Base-by-base conservation (phyloP, 2,329 filamentous ascomycete genomes). In the Fusarium falciforme region DNA sequence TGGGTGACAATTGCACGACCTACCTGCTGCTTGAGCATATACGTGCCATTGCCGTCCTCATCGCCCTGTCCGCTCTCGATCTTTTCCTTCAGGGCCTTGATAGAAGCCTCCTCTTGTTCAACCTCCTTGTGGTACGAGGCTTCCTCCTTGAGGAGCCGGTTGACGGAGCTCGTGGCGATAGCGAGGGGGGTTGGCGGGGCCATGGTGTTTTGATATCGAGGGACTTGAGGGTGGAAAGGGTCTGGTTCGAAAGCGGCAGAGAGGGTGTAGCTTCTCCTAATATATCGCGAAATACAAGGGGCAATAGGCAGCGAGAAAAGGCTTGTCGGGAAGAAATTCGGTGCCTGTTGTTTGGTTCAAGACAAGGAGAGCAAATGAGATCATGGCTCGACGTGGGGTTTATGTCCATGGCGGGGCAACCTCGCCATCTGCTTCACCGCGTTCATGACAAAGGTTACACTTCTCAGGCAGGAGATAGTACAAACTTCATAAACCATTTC, bases 111-210 rank as follows among this genome's bases (percentile, higher is more conserved):
- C 81, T 98, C 95, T 74, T 92, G 87, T 73, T 89, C 86, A 22
- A 95, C 89, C 83, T 99, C 96, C 80, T 93, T 93, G 87, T 95
- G 93, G 85, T 99, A 98, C 78, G 92, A 96, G 42, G 89, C 87
- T 83, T 98, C 94, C 83, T 99, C 96, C 84, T 97, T 98, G 75
- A 98, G 90, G 57, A 98, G 90, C 68, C 96, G 94, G 78, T 89
- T 87, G 76, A 98, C 90, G 22, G 94, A 91, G 71, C 92, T 90
- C 27, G 94, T 96, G 52, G 93, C 91, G 80, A 98, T 96, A 78
- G 90, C 84, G 81, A 98, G 90, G 76, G 92, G 89, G 1, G 92
- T 91, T 52, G 93, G 93, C 35, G 94, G 88, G 5, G 94, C 89
- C 95, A 98, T 98, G 59, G 60, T 84, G 75, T 42, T 61, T 47